phyloP scores from a whole-genome alignment of 345 rosid genomes.

The Carallia pectinifolia region DNA sequence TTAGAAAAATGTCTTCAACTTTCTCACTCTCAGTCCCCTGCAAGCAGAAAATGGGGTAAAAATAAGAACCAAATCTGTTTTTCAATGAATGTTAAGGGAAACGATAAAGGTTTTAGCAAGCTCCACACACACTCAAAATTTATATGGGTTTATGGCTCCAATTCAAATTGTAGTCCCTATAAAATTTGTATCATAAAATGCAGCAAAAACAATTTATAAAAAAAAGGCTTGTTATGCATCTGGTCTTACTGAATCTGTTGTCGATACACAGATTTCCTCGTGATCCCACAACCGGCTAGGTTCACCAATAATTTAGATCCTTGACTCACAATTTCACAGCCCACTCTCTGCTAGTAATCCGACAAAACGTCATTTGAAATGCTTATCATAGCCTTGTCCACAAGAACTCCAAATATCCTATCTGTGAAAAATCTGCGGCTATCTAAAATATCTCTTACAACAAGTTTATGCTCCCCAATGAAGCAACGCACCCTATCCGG shows the following conservation, averaged over 20 bases:
- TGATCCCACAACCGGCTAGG: slow-evolving; percentile 3
- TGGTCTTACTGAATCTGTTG: background rate
- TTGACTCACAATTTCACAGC: background rate
- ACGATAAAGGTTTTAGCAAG: too few species aligned
- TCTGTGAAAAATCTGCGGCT: background rate
- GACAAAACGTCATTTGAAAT: background rate
- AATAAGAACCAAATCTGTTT: too few species aligned
- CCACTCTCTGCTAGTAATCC: background rate
- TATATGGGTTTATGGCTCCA: too few species aligned
- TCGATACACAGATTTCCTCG: background rate
- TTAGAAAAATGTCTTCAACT: too few species aligned
- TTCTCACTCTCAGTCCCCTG: too few species aligned
- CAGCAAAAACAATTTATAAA: background rate
- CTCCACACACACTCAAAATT: too few species aligned
- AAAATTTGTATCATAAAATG: background rate
- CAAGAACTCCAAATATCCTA: background rate
- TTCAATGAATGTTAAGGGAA: too few species aligned
- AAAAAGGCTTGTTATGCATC: background rate
- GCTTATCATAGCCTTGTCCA: slow-evolving; percentile 3
- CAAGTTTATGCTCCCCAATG: background rate
- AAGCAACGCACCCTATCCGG: slow-evolving; percentile 11
- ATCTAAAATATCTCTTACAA: background rate
- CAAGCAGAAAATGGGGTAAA: too few species aligned
- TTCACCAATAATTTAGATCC: background rate
- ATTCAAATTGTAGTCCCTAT: too few species aligned